These are phyloP conservation scores for Schoenoplectus tabernaemontani DNA, from an alignment of 202 grass and related monocot genomes.

Conservation along the genomic window DNA sequence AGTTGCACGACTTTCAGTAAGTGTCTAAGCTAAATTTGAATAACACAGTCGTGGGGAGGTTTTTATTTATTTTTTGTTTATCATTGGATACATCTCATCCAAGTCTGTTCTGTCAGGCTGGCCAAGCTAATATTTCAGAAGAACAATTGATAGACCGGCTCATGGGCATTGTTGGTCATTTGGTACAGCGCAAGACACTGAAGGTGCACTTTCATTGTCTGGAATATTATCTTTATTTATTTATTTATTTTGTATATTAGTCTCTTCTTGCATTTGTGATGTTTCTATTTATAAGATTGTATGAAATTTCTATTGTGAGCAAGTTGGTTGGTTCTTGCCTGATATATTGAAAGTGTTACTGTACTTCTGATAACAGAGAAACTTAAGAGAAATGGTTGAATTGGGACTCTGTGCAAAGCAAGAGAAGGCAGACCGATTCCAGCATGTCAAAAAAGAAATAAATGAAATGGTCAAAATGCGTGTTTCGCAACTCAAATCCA, in stretches of 20 bases:
- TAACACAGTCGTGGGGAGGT: not conserved
- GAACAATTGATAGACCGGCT: conserved; percentile 74
- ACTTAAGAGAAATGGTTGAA: conserved; percentile 96
- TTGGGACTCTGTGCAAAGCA: conserved; percentile 86
- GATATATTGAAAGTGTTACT: conserved; percentile 2
- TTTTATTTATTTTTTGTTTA: conserved; percentile 15
- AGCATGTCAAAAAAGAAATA: conserved; percentile 76
- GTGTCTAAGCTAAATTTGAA: conserved; percentile 26
- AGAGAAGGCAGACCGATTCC: conserved; percentile 77
- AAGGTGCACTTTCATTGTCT: conserved; percentile 47
- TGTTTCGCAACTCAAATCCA: conserved; percentile 49
- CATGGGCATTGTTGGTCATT: conserved; percentile 95
- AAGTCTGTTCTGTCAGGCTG: conserved; percentile 45
- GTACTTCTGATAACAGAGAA: conserved; percentile 44
- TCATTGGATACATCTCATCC: not conserved
- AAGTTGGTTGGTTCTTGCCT: not conserved
- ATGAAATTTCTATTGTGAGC: not conserved
- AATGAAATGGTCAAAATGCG: conserved; percentile 83
- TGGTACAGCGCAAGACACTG: conserved; percentile 86
- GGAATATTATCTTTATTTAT: conserved; percentile 11
- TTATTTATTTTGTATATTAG: not conserved
- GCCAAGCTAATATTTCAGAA: conserved; percentile 76
- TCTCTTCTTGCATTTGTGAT: not conserved
- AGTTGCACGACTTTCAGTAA: conserved; percentile 98
- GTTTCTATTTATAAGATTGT: not conserved